phyloP scores from a whole-genome alignment of 2,329 filamentous ascomycete genomes.

The Atkinsonella hypoxylon region DNA sequence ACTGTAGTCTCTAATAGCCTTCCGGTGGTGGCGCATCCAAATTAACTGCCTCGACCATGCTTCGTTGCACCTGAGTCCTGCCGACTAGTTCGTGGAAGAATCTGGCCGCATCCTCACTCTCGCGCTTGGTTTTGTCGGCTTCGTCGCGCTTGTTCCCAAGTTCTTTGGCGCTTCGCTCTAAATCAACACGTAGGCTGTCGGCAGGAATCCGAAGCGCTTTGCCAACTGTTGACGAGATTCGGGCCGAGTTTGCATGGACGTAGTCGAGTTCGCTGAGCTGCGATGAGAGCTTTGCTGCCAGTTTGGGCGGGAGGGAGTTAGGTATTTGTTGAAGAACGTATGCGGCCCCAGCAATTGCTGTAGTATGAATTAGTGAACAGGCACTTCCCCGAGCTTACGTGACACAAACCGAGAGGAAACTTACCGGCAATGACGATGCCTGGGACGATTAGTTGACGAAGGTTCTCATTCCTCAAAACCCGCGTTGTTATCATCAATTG shows the following conservation, averaged over 20 bases:
- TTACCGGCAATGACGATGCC: slow-evolving; percentile 68
- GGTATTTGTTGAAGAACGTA: slow-evolving; percentile 85
- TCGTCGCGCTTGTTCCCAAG: slow-evolving; percentile 69
- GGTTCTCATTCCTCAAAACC: slow-evolving; percentile 67
- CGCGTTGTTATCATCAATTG: slow-evolving; percentile 72
- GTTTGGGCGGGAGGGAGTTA: slow-evolving; percentile 71
- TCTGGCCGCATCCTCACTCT: slow-evolving; percentile 78
- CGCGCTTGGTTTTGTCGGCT: slow-evolving; percentile 65
- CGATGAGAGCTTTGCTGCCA: slow-evolving; percentile 72
- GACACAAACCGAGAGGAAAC: slow-evolving; percentile 21
- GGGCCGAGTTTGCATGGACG: slow-evolving; percentile 73
- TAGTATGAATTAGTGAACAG: neutral
- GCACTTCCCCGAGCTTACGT: neutral
- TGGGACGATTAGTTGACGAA: slow-evolving; percentile 70
- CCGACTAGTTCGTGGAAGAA: slow-evolving; percentile 83
- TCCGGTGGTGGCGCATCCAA: slow-evolving; percentile 39
- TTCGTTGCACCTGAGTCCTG: slow-evolving; percentile 42
- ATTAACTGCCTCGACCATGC: slow-evolving; percentile 38
- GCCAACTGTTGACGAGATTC: slow-evolving; percentile 76
- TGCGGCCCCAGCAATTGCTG: slow-evolving; percentile 61
- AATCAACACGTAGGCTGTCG: slow-evolving; percentile 69
- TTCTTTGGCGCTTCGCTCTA: slow-evolving; percentile 78
- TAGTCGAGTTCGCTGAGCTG: slow-evolving; percentile 81
- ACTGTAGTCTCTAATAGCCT: slow-evolving; percentile 12
- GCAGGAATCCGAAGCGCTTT: slow-evolving; percentile 81